Evolutionary conservation across 75 land plant species (phyloP), one percentile per base, ranked within the genome.

Genomic region (Picea sitchensis): DNA sequence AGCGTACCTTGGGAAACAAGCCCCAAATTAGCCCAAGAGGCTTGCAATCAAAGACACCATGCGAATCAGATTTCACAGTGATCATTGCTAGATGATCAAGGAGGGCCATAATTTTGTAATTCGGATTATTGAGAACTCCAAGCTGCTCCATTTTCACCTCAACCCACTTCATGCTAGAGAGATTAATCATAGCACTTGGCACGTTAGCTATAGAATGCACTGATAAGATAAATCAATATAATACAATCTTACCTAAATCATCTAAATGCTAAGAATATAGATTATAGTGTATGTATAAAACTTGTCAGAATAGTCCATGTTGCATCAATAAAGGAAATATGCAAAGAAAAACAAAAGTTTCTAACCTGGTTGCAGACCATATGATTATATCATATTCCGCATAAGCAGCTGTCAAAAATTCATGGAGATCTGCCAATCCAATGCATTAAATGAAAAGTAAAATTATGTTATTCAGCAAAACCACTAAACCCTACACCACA

Each of bases 21-120:
- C 81, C 97, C 99, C 99, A 96, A 21, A 96, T 92, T 78, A 96
- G 79, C n/a, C 98, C 99, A 77, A 96, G 95, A 64, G 99, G 99
- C 83, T 96, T 96, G 92, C 99, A 96, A 73, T 96, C 99, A 80
- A 96, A 96, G 31, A 87, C 87, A 6, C 95, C 92, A 64, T 85
- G 90, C 47, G 87, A 76, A 62, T 91, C 88, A 77, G 97, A 91
- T 47, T 92, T 98, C 32, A 96, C 93, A 26, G 98, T 94, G 75
- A 96, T 96, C 99, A 96, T 94, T 56, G 98, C 98, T 75, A 94
- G 75, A 80, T 94, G 93, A 77, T 96, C 99, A 2, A 96, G 78
- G 80, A 96, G 90, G 14, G 99, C 98, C 17, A 93, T 91, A 38
- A 96, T 91, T 80, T 92, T 96, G 89, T 96, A 94, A 79, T 91